Evolutionary conservation across 192 early-diverging fungal genomes (phyloP), one percentile per base, ranked within the genome.

Genomic region (Thamnidium elegans): DNA sequence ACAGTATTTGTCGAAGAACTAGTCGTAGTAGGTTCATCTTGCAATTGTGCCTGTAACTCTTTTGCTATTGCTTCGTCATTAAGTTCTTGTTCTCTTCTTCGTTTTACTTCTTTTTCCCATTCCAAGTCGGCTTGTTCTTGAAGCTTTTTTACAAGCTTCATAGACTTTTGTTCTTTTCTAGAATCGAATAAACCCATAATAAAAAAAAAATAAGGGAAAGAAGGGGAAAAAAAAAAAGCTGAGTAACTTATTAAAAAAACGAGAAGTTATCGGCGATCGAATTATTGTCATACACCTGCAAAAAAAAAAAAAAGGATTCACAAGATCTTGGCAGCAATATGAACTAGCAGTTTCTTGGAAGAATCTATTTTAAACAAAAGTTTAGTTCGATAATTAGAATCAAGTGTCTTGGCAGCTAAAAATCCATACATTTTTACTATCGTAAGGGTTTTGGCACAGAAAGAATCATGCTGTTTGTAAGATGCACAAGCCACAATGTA

Each of bases 41-140:
- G 50, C 36, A 51, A 45, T 54, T 64, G 19, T 3, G 50, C 63
- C 39, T 64, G 63, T 11, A 64, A 42, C 30, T 19, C 39, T 54
- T 53, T 52, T 23, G 63, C 63, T 9, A 54, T 42, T 4, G 63
- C 63, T 9, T 43, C 51, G 52, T 64, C 63, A 7, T 64, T 46
- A 1, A 54, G 21, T 17, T 64, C 63, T 26, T 64, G 63, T 3
- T 34, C 30, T 9, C 26, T 51, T 64, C 23, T 64, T 42, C 42
- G 48, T 53, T 39, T 39, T 44, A 54, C 20, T 31, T 64, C 21
- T 14, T 54, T 36, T 45, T 64, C 51, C 51, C 23, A 53, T 14
- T 34, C 50, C 36, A 26, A 44, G 5, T 64, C 63, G 42, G 48
- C 63, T 19, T 43, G 15, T 0, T 43, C 63, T 30, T 64, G 63